Conservation (phyloP, 2,329 filamentous ascomycete species). For the Ophiobolus disseminans region DNA sequence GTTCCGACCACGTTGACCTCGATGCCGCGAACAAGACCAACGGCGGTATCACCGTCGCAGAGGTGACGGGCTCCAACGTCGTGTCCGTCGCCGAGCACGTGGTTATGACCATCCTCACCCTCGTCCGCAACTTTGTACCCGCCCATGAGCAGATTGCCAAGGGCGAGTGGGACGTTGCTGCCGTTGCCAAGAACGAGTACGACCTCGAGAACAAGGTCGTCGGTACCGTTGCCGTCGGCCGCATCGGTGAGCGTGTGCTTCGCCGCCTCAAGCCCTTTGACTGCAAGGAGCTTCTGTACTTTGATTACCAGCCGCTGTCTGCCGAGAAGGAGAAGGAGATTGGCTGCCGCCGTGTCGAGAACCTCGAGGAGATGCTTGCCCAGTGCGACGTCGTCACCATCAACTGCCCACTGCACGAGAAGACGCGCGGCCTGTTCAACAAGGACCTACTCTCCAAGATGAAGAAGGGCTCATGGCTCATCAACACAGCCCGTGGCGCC, state of each 20-base stretch:
- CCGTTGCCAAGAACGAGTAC: conserved; percentile 96
- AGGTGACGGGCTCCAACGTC: conserved; percentile 98
- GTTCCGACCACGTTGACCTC: conserved; percentile 97
- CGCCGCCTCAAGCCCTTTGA: conserved; percentile 96
- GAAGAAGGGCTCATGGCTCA: conserved; percentile 96
- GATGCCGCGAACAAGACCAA: conserved; percentile 98
- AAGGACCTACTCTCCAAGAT: conserved; percentile 98
- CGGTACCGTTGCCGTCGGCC: conserved; percentile 94
- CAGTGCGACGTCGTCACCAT: conserved; percentile 99
- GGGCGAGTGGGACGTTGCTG: conserved; percentile 95
- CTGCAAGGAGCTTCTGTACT: conserved; percentile 99
- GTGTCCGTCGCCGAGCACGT: conserved; percentile 99
- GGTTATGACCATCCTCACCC: conserved; percentile 95
- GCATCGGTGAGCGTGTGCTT: conserved; percentile 97
- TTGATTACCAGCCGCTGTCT: conserved; percentile 94
- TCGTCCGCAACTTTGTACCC: conserved; percentile 98
- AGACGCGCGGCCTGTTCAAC: conserved; percentile 96
- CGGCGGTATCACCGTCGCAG: conserved; percentile 93
- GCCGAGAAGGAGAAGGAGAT: conserved; percentile 93
- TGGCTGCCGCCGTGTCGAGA: conserved; percentile 86
- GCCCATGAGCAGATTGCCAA: conserved; percentile 90
- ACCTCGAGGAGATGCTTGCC: conserved; percentile 88
- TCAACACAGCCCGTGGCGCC: conserved; percentile 98
- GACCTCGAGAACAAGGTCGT: conserved; percentile 98
- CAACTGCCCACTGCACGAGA: conserved; percentile 99